Evolutionary conservation across 2,329 filamentous ascomycete genomes (phyloP).

Genomic region (Didymella glomerata): DNA sequence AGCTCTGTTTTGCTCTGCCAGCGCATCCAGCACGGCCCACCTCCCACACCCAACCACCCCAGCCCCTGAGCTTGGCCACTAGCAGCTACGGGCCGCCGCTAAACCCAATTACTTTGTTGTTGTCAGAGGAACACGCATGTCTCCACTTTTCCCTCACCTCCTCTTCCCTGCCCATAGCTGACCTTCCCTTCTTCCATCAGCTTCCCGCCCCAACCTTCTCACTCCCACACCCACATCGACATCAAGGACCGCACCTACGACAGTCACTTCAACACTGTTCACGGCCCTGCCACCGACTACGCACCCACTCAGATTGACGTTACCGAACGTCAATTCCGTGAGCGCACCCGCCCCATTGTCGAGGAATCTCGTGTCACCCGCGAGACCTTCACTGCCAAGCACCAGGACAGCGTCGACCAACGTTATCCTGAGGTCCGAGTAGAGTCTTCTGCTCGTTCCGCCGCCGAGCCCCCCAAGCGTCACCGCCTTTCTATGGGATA

Average conservation of each 20-base stretch:
- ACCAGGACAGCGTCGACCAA: conserved; percentile 47
- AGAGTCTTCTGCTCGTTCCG: conserved; percentile 58
- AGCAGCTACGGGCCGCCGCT: conserved; percentile 33
- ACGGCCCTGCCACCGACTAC: conserved; percentile 61
- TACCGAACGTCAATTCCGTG: conserved; percentile 70
- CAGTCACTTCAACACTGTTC: conserved; percentile 57
- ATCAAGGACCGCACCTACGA: conserved; percentile 64
- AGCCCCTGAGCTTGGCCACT: conserved; percentile 49
- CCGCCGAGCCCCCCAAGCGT: conserved; percentile 60
- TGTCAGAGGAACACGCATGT: conserved; percentile 51
- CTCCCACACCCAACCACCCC: conserved; percentile 34
- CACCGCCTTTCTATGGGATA: conserved; percentile 75
- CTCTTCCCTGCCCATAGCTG: conserved; percentile 51
- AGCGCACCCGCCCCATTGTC: conserved; percentile 65
- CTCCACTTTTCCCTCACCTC: conserved; percentile 51
- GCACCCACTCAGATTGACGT: conserved; percentile 66
- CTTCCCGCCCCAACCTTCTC: conserved; percentile 63
- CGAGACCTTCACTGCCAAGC: conserved; percentile 52
- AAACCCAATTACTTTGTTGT: conserved; percentile 50
- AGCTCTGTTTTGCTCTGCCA: conserved; percentile 34
- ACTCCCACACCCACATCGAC: conserved; percentile 64
- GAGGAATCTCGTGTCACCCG: conserved; percentile 49
- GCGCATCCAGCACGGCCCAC: conserved; percentile 43
- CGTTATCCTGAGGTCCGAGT: conserved; percentile 60
- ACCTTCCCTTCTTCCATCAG: conserved; percentile 55